These are phyloP conservation scores for Aspergillus fijiensis DNA, from an alignment of 2,329 filamentous ascomycete genomes.

Conservation along the genomic window DNA sequence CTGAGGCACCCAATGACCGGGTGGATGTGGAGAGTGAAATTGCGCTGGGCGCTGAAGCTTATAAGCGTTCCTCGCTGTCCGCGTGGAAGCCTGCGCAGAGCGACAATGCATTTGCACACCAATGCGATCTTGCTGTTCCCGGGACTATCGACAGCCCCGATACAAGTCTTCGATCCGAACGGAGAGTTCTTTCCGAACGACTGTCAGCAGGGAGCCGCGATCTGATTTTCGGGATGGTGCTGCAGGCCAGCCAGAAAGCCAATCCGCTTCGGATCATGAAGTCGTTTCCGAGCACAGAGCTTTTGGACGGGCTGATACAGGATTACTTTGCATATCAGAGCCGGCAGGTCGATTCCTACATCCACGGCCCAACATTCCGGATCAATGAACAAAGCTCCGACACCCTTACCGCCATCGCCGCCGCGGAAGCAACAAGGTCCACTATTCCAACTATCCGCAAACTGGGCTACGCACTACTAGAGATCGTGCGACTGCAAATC, in stretches of 20 bases:
- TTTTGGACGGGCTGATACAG: conserved; percentile 42
- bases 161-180: conserved; percentile 13
- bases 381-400: conserved; percentile 39
- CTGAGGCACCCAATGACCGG: conserved; percentile 15
- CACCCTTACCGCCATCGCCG: conserved; percentile 39
- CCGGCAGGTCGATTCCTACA: conserved; percentile 42
- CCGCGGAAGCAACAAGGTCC: conserved; percentile 41
- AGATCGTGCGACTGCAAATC: conserved; percentile 37
- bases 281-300: conserved; percentile 42
- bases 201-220: conserved; percentile 51
- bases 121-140: conserved; percentile 29
- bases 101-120: conserved; percentile 28
- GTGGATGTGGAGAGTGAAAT: conserved; percentile 27
- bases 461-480: conserved; percentile 44
- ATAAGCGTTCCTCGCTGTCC: conserved; percentile 29
- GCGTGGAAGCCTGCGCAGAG: conserved; percentile 29
- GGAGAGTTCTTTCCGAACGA: conserved; percentile 24
- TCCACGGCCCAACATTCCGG: conserved; percentile 41
- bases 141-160: conserved; percentile 27
- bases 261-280: conserved; percentile 53
- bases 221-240: conserved; percentile 62
- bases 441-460: conserved; percentile 40
- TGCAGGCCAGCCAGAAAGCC: conserved; percentile 57
- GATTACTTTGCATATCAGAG: conserved; percentile 35
- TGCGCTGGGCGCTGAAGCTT: conserved; percentile 30